These are phyloP conservation scores for Cyclotella atomus DNA, from an alignment of 108 stramenopile species.

Conservation along the genomic window DNA sequence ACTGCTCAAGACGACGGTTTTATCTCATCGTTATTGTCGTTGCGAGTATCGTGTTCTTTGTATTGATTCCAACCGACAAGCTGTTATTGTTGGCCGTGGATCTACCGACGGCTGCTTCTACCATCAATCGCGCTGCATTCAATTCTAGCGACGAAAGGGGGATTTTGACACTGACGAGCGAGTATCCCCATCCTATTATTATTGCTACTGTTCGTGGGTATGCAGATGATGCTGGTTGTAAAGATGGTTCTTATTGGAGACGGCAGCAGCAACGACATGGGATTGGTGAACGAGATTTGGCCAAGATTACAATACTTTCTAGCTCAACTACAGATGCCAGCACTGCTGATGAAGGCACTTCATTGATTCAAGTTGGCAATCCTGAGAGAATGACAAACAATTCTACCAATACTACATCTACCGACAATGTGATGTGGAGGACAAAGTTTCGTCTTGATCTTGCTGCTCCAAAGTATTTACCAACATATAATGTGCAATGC, in stretches of 20 bases:
- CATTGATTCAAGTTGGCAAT: neutral
- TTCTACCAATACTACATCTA: neutral
- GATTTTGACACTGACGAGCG: conserved; percentile 4
- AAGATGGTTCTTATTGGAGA: neutral
- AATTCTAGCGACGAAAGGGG: neutral
- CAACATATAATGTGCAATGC: conserved; percentile 8
- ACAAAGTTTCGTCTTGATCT: conserved; percentile 15
- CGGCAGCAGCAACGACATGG: neutral
- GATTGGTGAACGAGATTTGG: too few species aligned
- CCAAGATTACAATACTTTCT: neutral
- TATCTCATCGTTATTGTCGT: neutral
- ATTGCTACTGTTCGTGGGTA: conserved; percentile 21
- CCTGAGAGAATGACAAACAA: neutral
- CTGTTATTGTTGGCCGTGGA: neutral
- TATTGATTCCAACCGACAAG: neutral
- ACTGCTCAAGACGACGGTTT: neutral
- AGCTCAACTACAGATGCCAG: too few species aligned
- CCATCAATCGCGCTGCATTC: neutral
- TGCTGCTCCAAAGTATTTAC: neutral
- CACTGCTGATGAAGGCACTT: neutral
- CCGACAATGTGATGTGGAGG: conserved; percentile 8
- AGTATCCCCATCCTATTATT: conserved; percentile 13
- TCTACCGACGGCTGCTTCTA: neutral
- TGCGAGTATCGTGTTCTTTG: neutral
- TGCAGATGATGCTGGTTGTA: neutral